phyloP scores from a whole-genome alignment of 192 early-diverging fungal genomes.

The Phlyctochytrium planicorne region DNA sequence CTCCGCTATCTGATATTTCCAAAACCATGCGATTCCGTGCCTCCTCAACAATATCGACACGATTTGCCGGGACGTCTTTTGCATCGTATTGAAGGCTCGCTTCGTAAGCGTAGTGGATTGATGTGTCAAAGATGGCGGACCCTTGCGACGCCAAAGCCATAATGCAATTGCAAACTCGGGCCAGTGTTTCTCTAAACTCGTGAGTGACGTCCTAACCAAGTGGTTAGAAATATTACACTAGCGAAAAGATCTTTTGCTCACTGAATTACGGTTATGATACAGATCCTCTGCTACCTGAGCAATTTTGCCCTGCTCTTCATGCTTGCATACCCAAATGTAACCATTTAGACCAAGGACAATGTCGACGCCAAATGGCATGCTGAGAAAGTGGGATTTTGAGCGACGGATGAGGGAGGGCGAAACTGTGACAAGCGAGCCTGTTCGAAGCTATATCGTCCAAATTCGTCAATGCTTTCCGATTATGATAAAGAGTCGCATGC shows the following conservation, averaged over 20 bases:
- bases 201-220: too few relatives aligned
- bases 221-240: too few relatives aligned
- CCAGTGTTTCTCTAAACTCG: constrained; percentile 77
- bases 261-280: constrained; percentile 89
- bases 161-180: constrained; percentile 88
- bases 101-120: constrained; percentile 90
- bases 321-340: constrained; percentile 93
- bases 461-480: constrained; percentile 3
- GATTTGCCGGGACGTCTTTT: constrained; percentile 49
- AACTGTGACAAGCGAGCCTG: constrained; percentile 78
- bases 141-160: constrained; percentile 72
- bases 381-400: constrained; percentile 92
- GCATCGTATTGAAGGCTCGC: constrained; percentile 59
- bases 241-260: too few relatives aligned
- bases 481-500: background rate
- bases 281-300: constrained; percentile 68
- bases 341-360: constrained; percentile 95
- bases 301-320: constrained; percentile 41
- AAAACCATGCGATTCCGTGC: background rate
- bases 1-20: too few relatives aligned
- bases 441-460: constrained; percentile 51
- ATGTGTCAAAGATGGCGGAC: constrained; percentile 83
- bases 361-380: constrained; percentile 89
- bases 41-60: constrained; percentile 19
- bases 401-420: constrained; percentile 88